Conservation (phyloP, 2,329 filamentous ascomycete genomes). For the Paraconiothyrium sp. region DNA sequence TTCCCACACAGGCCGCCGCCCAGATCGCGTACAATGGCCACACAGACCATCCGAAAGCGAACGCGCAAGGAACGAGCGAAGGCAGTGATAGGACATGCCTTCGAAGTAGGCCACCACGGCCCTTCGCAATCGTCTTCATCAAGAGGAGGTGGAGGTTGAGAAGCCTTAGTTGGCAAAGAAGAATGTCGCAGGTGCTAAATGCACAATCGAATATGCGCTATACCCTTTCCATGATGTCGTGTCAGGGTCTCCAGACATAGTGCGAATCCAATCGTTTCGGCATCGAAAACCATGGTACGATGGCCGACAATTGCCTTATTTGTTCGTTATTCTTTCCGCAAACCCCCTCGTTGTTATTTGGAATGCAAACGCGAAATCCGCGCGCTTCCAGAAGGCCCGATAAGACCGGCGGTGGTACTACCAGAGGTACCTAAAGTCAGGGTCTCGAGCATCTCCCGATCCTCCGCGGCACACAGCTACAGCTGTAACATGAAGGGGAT, state of each 20-base stretch:
- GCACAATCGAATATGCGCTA: constrained; percentile 27
- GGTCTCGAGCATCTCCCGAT: neutral
- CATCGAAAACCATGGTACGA: constrained; percentile 1
- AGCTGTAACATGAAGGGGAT: neutral
- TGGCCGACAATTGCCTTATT: neutral
- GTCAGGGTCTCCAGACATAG: constrained; percentile 14
- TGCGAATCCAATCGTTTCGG: constrained; percentile 6
- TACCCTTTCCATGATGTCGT: constrained; percentile 24
- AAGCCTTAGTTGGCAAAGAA: constrained; percentile 18
- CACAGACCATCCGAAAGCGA: constrained; percentile 18
- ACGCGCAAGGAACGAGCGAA: constrained; percentile 13
- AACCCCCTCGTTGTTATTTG: neutral
- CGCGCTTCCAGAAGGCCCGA: neutral
- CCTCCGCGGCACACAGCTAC: neutral
- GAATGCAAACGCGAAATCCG: constrained; percentile 2
- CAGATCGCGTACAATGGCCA: constrained; percentile 35
- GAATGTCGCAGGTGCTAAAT: constrained; percentile 5
- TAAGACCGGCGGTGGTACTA: neutral
- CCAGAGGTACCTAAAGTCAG: neutral
- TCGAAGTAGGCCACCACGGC: constrained; percentile 22
- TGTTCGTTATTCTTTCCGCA: neutral
- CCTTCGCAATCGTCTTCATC: constrained; percentile 26
- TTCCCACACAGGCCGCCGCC: constrained; percentile 27
- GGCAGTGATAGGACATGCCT: constrained; percentile 16
- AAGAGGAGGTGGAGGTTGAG: constrained; percentile 18